A percentile compares a stretch with the other conserved stretches of the same genome.
phyloP scores from a whole-genome alignment of 345 rosid genomes.

The Populus alba region DNA sequence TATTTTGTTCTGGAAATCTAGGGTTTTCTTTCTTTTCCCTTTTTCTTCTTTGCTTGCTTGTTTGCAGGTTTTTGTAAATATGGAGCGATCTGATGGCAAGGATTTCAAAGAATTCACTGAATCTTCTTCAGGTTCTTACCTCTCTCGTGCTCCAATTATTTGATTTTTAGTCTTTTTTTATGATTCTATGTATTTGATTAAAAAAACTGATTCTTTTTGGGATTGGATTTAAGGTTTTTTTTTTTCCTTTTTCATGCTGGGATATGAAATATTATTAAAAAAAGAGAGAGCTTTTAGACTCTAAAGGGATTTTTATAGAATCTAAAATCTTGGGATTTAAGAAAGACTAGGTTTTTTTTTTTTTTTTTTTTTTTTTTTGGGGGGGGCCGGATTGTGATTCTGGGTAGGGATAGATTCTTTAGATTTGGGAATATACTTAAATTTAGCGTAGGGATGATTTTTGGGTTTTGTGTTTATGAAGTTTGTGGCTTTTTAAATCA shows the following conservation, averaged over 20 bases:
- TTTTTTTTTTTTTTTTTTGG: background rate
- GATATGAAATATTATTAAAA: background rate
- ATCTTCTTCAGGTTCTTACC: conserved; percentile 8
- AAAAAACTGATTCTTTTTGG: background rate
- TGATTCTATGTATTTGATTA: background rate
- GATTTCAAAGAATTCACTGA: conserved; percentile 9
- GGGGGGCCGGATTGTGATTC: too few species aligned
- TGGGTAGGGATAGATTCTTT: background rate
- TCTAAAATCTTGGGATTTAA: background rate
- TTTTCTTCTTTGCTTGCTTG: background rate
- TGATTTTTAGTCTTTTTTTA: background rate
- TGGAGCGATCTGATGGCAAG: conserved; percentile 22
- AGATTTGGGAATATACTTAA: background rate
- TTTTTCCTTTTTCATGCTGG: background rate
- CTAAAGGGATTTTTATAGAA: background rate
- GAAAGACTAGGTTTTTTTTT: background rate
- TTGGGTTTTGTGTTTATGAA: background rate
- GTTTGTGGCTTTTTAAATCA: background rate
- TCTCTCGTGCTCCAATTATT: background rate
- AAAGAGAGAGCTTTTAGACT: background rate
- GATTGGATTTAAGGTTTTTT: background rate
- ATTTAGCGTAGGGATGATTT: background rate
- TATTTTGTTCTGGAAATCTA: background rate
- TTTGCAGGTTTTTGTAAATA: conserved; percentile 6
- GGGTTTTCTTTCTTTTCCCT: background rate